Conservation (phyloP, 106 monocot species). For the Dactylorhiza incarnata region DNA sequence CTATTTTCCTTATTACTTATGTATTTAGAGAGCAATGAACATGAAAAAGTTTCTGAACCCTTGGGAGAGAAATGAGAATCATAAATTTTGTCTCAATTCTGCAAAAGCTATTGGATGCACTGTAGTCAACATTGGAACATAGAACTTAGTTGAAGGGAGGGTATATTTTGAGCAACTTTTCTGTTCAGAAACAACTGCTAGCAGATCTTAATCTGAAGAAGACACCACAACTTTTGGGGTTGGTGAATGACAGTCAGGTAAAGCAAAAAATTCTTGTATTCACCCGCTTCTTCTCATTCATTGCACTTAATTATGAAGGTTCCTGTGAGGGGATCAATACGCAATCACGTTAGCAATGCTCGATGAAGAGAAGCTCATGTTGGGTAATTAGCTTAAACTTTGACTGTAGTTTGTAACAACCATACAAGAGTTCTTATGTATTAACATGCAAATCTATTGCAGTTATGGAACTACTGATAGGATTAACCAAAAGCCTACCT, state of each 20-base stretch:
- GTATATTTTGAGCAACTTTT: slow-evolving; percentile 27
- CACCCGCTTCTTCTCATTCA: background rate
- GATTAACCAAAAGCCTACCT: no score
- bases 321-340: no score
- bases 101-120: slow-evolving; percentile 81
- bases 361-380: no score
- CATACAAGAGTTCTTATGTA: no score
- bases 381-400: no score
- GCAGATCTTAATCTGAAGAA: slow-evolving; percentile 96
- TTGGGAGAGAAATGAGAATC: slow-evolving; percentile 91
- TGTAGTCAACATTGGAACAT: slow-evolving; percentile 67
- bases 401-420: no score
- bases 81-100: slow-evolving; percentile 71
- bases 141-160: slow-evolving; percentile 88
- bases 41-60: slow-evolving; percentile 68
- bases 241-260: slow-evolving; percentile 76
- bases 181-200: slow-evolving; percentile 83
- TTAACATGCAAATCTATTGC: no score
- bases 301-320: background rate
- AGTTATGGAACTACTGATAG: no score
- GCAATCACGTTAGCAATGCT: no score
- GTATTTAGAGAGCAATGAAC: slow-evolving; percentile 91
- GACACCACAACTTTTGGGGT: slow-evolving; percentile 83
- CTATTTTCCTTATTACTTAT: no score
- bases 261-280: background rate